Conservation (phyloP, 2,329 filamentous ascomycete species). For the Alternaria sp. region DNA sequence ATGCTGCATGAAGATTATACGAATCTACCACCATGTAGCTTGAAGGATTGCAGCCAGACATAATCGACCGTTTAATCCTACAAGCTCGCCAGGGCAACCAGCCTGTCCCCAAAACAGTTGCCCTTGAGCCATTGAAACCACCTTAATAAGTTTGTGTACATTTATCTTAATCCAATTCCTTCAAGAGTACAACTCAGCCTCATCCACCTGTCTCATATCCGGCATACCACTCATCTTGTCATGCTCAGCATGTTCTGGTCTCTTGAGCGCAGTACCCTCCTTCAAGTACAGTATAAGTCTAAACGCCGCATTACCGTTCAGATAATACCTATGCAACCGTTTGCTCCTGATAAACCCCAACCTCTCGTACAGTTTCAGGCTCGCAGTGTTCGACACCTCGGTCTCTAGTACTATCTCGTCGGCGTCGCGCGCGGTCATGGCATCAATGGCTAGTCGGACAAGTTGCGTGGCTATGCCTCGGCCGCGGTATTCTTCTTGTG, state of each 20-base stretch:
- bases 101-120: neutral
- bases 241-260: constrained; percentile 27
- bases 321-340: constrained; percentile 90
- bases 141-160: neutral
- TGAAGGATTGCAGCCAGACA: neutral
- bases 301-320: constrained; percentile 96
- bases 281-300: constrained; percentile 84
- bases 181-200: constrained; percentile 20
- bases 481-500: constrained; percentile 79
- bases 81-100: neutral
- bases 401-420: constrained; percentile 97
- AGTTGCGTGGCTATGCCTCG: constrained; percentile 85
- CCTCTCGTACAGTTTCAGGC: constrained; percentile 90
- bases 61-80: too few relatives aligned
- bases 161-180: neutral
- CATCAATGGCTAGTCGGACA: constrained; percentile 88
- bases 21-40: neutral
- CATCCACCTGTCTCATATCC: constrained; percentile 16
- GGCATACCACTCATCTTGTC: constrained; percentile 5
- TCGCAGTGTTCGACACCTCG: constrained; percentile 88
- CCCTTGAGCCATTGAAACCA: neutral
- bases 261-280: constrained; percentile 47
- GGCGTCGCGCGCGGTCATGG: constrained; percentile 82
- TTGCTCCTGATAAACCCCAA: constrained; percentile 93
- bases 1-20: too few relatives aligned